Conservation (phyloP, 1,139 yeast genomes). For the Casaregolazyma lundiana region DNA sequence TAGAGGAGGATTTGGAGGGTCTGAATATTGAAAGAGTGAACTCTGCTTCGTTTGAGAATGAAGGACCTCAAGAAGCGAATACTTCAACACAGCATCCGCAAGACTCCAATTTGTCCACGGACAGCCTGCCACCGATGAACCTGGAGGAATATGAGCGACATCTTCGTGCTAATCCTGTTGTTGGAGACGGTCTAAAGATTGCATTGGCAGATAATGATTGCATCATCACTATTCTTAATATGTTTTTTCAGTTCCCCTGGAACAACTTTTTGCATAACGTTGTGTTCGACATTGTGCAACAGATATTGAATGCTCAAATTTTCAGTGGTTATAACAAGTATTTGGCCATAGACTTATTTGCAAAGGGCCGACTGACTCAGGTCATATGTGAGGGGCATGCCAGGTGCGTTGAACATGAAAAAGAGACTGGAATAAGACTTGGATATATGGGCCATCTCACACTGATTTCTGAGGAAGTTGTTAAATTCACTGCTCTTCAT, state of each 20-base stretch:
- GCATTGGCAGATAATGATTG: conserved; percentile 79
- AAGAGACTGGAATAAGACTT: conserved; percentile 56
- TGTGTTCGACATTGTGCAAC: conserved; percentile 96
- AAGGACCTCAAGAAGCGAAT: conserved; percentile 3
- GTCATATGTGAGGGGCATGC: conserved; percentile 80
- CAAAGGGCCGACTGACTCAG: conserved; percentile 70
- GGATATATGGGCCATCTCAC: conserved; percentile 99
- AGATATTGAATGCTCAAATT: conserved; percentile 91
- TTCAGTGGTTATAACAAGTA: conserved; percentile 87
- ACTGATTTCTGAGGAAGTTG: conserved; percentile 93
- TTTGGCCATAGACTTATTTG: conserved; percentile 80
- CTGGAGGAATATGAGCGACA: conserved; percentile 56
- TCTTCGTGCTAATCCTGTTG: conserved; percentile 67
- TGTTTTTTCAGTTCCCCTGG: conserved; percentile 96
- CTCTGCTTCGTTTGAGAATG: conserved; percentile 1
- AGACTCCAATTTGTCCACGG: conserved; percentile 23
- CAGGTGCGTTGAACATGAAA: conserved; percentile 65
- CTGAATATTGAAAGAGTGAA: conserved; percentile 6
- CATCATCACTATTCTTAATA: conserved; percentile 66
- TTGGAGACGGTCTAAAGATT: conserved; percentile 86
- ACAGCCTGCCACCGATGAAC: conserved; percentile 15
- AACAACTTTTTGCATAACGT: conserved; percentile 95
- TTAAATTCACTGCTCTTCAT: conserved; percentile 78
- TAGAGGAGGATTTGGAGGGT: conserved; percentile 6
- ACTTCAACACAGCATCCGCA: conserved; percentile 8